These are phyloP conservation scores for Juglanconis oblonga DNA, from an alignment of 2,329 filamentous ascomycete genomes.

Conservation along the genomic window DNA sequence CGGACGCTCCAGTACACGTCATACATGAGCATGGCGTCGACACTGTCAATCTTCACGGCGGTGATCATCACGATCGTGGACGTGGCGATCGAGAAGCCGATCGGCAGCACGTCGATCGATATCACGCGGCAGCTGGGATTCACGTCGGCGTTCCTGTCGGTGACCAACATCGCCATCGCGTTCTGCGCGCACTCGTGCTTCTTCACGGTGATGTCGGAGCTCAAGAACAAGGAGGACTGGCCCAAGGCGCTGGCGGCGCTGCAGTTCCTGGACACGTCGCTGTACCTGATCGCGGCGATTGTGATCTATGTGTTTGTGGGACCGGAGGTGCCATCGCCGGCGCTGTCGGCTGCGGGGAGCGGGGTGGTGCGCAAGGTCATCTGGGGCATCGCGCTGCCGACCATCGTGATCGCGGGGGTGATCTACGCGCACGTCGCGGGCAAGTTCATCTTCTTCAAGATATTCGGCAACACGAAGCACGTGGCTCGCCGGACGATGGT, in stretches of 20 bases:
- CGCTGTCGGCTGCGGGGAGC: constrained; percentile 58
- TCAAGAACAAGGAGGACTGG: constrained; percentile 52
- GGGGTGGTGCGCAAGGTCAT: constrained; percentile 58
- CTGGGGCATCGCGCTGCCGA: constrained; percentile 66
- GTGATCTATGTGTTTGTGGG: constrained; percentile 69
- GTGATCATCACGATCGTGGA: constrained; percentile 63
- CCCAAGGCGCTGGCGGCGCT: constrained; percentile 43
- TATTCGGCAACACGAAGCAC: constrained; percentile 59
- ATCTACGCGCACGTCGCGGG: constrained; percentile 66
- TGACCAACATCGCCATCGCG: constrained; percentile 65
- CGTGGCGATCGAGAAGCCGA: constrained; percentile 46
- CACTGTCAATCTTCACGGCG: constrained; percentile 56
- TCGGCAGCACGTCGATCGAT: constrained; percentile 32
- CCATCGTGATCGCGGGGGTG: constrained; percentile 68
- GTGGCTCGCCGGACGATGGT: constrained; percentile 47
- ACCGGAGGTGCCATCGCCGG: constrained; percentile 58
- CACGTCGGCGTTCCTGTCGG: constrained; percentile 51
- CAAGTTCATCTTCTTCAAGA: constrained; percentile 63
- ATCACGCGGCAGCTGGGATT: constrained; percentile 39
- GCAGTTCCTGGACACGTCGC: constrained; percentile 54
- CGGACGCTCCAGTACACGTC: constrained; percentile 61
- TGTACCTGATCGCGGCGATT: constrained; percentile 63
- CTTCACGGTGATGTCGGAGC: constrained; percentile 63
- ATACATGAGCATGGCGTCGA: constrained; percentile 57
- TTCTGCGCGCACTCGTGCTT: constrained; percentile 68